A percentile compares a stretch with the other conserved stretches of the same genome.
Evolutionary conservation across 768 basidiomycete genomes (phyloP).

Genomic region (Xanthoconium purpureum): DNA sequence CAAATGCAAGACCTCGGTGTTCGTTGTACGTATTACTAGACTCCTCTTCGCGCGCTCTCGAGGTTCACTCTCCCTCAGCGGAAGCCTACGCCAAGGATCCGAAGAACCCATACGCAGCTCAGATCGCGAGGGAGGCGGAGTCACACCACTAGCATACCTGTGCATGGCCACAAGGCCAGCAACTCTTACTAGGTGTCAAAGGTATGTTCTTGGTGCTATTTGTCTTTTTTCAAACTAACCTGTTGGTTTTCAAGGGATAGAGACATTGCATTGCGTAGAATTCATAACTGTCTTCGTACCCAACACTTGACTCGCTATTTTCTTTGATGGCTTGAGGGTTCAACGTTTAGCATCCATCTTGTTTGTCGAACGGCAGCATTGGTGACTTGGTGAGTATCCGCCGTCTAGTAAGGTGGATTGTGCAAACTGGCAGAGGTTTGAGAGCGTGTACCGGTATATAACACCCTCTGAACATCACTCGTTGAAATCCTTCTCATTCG

Average conservation of each 20-base stretch:
- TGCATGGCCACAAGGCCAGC: background rate
- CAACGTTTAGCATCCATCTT: background rate
- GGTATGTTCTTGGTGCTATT: background rate
- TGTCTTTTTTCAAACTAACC: background rate
- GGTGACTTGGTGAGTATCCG: background rate
- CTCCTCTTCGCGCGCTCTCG: background rate
- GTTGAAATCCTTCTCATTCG: background rate
- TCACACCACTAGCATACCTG: constrained; percentile 34
- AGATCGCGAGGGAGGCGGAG: constrained; percentile 65
- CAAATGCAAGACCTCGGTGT: constrained; percentile 68
- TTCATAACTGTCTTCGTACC: constrained; percentile 5
- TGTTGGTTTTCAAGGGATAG: constrained; percentile 5
- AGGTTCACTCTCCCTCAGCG: constrained; percentile 39
- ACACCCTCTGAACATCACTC: background rate
- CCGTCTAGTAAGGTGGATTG: too few species aligned
- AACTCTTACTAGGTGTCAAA: background rate
- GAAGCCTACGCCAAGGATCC: constrained; percentile 70
- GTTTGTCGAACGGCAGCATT: background rate
- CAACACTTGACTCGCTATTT: constrained; percentile 1
- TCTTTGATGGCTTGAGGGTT: background rate
- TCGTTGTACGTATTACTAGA: constrained; percentile 53
- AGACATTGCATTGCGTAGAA: constrained; percentile 19
- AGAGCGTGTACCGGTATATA: background rate
- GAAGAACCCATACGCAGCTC: constrained; percentile 77
- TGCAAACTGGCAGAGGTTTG: background rate